phyloP scores from a whole-genome alignment of 108 stramenopile species.

The Epithemia pelagica region DNA sequence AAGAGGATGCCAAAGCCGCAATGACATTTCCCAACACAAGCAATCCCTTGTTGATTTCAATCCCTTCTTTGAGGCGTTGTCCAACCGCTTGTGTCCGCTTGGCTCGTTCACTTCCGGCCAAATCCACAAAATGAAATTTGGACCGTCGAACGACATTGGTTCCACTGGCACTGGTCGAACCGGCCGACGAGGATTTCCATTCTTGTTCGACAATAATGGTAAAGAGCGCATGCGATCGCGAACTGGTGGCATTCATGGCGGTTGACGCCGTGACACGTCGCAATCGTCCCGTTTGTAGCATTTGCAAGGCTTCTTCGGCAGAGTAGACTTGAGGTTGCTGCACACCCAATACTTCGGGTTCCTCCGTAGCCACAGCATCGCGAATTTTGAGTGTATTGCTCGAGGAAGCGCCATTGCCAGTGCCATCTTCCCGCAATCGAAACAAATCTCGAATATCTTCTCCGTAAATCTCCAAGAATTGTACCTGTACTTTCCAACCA shows the following conservation, averaged over 20 bases:
- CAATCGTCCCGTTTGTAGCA: conserved; percentile 73
- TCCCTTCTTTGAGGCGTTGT: conserved; percentile 87
- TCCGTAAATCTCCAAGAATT: conserved; percentile 83
- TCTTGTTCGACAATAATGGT: conserved; percentile 70
- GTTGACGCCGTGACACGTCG: conserved; percentile 88
- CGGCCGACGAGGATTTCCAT: conserved; percentile 25
- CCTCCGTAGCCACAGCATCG: conserved; percentile 47
- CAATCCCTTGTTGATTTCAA: conserved; percentile 94
- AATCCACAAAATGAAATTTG: conserved; percentile 82
- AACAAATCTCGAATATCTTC: conserved; percentile 93
- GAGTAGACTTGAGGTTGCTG: conserved; percentile 58
- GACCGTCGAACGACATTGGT: conserved; percentile 23
- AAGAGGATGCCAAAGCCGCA: conserved; percentile 82
- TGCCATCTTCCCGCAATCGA: too few species aligned
- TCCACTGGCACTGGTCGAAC: conserved; percentile 4
- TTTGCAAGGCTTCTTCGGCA: conserved; percentile 78
- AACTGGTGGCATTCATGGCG: conserved; percentile 78
- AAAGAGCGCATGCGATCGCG: conserved; percentile 87
- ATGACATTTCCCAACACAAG: conserved; percentile 97
- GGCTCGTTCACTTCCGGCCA: conserved; percentile 88
- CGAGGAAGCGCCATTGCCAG: conserved; percentile 11
- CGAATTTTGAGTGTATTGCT: conserved; percentile 56
- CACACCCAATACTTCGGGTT: conserved; percentile 85
- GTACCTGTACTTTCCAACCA: conserved; percentile 61
- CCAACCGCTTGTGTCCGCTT: conserved; percentile 77